Evolutionary conservation across 441 rosid genomes (phyloP).

Genomic region (Isatis lusitanica): DNA sequence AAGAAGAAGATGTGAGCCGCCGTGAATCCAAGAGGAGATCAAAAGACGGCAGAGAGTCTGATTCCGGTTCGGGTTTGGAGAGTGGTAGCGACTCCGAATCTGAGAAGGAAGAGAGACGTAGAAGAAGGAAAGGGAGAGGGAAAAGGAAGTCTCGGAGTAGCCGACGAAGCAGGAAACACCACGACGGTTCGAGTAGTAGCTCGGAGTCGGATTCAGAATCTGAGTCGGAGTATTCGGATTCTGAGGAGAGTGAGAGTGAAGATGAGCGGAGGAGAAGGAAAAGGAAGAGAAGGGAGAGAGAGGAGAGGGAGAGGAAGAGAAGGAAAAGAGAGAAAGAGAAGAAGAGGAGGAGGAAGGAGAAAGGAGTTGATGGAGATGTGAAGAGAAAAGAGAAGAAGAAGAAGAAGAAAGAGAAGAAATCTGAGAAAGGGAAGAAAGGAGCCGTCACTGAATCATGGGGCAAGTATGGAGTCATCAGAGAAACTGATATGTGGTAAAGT

Average conservation of each 20-base stretch:
- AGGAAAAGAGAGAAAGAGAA: constrained; percentile 22
- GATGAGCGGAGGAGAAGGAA: constrained; percentile 43
- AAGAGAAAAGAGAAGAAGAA: constrained; percentile 33
- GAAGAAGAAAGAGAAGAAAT: constrained; percentile 53
- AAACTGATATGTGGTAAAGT: constrained; percentile 90
- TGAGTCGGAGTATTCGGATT: constrained; percentile 43
- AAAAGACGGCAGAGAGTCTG: constrained; percentile 30
- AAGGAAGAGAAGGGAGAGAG: constrained; percentile 39
- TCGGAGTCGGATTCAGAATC: constrained; percentile 50
- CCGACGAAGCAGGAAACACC: constrained; percentile 42
- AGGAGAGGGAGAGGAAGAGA: constrained; percentile 34
- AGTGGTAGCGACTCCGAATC: constrained; percentile 38
- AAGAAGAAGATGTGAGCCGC: constrained; percentile 35
- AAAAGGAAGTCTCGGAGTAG: constrained; percentile 44
- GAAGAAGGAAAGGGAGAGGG: constrained; percentile 33
- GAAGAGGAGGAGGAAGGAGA: constrained; percentile 28
- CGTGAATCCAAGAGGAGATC: constrained; percentile 37
- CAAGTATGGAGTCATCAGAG: constrained; percentile 83
- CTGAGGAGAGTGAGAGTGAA: constrained; percentile 51
- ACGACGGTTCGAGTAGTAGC: constrained; percentile 37
- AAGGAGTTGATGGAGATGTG: constrained; percentile 31
- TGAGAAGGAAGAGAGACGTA: constrained; percentile 36
- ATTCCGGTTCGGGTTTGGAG: constrained; percentile 29
- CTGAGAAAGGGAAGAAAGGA: constrained; percentile 77
- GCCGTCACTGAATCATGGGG: constrained; percentile 95